phyloP scores from a whole-genome alignment of 495 filamentous ascomycete genomes.

The Amniculicola lignicola region DNA sequence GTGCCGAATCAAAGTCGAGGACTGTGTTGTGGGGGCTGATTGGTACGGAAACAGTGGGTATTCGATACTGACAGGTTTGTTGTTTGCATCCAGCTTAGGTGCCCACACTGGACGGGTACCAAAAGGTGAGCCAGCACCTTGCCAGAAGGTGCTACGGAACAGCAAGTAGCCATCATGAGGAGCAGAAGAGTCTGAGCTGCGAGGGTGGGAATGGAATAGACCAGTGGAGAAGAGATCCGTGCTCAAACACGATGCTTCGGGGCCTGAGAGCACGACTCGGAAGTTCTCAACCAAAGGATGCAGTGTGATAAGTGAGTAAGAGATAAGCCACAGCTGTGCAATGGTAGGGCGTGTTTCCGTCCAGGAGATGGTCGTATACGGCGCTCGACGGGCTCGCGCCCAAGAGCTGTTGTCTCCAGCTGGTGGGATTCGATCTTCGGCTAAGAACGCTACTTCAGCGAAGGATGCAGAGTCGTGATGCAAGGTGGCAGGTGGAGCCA shows the following conservation, averaged over 20 bases:
- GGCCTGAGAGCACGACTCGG: slow-evolving; percentile 48
- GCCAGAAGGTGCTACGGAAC: slow-evolving; percentile 60
- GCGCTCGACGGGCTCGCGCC: slow-evolving; percentile 46
- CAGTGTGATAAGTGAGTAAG: slow-evolving; percentile 58
- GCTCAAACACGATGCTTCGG: slow-evolving; percentile 22
- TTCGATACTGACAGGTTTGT: slow-evolving; percentile 42
- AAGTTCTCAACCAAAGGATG: slow-evolving; percentile 54
- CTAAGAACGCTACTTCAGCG: slow-evolving; percentile 17
- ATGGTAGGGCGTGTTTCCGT: slow-evolving; percentile 46
- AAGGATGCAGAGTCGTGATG: slow-evolving; percentile 14
- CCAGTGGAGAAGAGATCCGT: slow-evolving; percentile 41
- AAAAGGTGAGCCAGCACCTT: slow-evolving; percentile 63
- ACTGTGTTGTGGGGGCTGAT: slow-evolving; percentile 54
- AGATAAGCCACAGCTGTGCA: slow-evolving; percentile 60
- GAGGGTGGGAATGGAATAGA: slow-evolving; percentile 55
- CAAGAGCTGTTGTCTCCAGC: slow-evolving; percentile 48
- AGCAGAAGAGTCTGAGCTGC: slow-evolving; percentile 49
- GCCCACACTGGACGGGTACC: slow-evolving; percentile 62
- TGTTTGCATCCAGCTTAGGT: slow-evolving; percentile 39
- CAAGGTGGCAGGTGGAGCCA: slow-evolving; percentile 9
- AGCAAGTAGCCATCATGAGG: slow-evolving; percentile 40
- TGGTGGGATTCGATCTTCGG: slow-evolving; percentile 27
- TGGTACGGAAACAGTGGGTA: slow-evolving; percentile 57
- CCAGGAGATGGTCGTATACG: slow-evolving; percentile 46
- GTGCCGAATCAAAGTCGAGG: slow-evolving; percentile 46